These are phyloP conservation scores for Coemansia sp. DNA, from an alignment of 192 early-diverging fungal genomes.

Conservation along the genomic window DNA sequence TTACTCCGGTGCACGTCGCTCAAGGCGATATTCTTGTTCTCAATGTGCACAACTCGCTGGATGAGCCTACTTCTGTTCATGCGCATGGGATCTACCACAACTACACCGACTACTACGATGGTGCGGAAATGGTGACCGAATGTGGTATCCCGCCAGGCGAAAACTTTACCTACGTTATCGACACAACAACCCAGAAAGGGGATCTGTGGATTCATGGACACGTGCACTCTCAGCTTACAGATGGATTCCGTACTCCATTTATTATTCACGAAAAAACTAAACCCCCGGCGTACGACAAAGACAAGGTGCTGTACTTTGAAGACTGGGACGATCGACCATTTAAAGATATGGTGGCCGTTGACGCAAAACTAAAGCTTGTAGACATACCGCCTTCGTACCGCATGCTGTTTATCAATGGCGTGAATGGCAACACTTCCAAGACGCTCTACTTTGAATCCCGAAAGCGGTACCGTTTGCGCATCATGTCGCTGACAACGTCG, in stretches of 20 bases:
- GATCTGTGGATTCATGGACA: conserved; percentile 82
- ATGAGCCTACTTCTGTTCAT: conserved; percentile 62
- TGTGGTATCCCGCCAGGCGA: conserved; percentile 67
- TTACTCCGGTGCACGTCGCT: conserved; percentile 8
- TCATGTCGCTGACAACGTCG: conserved; percentile 69
- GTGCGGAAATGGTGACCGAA: conserved; percentile 62
- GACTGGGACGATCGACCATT: conserved; percentile 58
- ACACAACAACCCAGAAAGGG: conserved; percentile 52
- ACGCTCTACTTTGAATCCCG: conserved; percentile 60
- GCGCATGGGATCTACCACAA: conserved; percentile 75
- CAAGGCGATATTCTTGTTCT: conserved; percentile 27
- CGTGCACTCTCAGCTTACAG: conserved; percentile 65
- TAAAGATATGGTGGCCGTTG: background rate
- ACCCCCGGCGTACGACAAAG: conserved; percentile 59
- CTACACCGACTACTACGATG: conserved; percentile 64
- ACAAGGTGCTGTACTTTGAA: conserved; percentile 57
- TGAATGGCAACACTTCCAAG: conserved; percentile 37
- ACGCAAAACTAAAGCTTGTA: background rate
- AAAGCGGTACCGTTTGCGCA: conserved; percentile 73
- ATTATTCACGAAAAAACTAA: conserved; percentile 56
- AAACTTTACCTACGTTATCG: conserved; percentile 64
- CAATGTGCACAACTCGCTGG: conserved; percentile 46
- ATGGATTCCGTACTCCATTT: conserved; percentile 69
- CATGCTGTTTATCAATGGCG: conserved; percentile 37
- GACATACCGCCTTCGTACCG: background rate